A percentile compares a stretch with the other conserved stretches of the same genome.
These are phyloP conservation scores for Spongiforma sp. DNA, from an alignment of 1,284 basidiomycete genomes.

Conservation along the genomic window DNA sequence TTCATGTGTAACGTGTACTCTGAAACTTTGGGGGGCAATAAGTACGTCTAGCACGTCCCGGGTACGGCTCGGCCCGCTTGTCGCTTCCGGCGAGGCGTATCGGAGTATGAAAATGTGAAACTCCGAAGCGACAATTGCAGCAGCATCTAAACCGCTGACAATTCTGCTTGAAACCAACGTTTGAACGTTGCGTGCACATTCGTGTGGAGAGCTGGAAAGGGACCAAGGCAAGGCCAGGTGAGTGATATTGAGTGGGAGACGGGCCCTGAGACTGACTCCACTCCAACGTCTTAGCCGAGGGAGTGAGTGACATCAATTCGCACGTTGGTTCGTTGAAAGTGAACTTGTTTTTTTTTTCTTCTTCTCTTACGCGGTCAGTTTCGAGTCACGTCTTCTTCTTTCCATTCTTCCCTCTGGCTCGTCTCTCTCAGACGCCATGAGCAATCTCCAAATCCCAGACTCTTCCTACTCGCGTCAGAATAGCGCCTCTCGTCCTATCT, in stretches of 20 bases:
- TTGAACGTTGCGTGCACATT: neutral
- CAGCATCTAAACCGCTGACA: neutral
- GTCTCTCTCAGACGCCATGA: constrained; percentile 24
- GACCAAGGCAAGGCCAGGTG: constrained; percentile 14
- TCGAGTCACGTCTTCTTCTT: neutral
- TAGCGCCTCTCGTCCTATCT: constrained; percentile 41
- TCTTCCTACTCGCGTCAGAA: constrained; percentile 45
- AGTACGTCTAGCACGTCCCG: constrained; percentile 10
- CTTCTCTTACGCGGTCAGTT: neutral
- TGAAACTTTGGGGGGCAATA: too few relatives aligned
- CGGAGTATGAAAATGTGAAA: too few relatives aligned
- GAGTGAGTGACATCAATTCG: constrained; percentile 33
- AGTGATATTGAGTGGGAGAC: neutral
- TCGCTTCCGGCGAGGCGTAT: constrained; percentile 20
- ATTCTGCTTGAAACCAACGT: neutral
- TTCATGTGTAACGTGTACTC: constrained; percentile 53
- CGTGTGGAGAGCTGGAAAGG: neutral
- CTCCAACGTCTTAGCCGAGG: constrained; percentile 2
- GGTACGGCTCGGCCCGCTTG: constrained; percentile 23
- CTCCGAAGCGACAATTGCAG: too few relatives aligned
- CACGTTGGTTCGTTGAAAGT: constrained; percentile 33
- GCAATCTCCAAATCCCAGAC: constrained; percentile 53
- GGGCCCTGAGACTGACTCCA: constrained; percentile 15
- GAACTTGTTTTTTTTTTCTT: constrained; percentile 11
- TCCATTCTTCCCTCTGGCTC: constrained; percentile 6